Evolutionary conservation across 1,284 basidiomycete genomes (phyloP), one percentile per base, ranked within the genome.

Genomic region (Trichosporon asahii): DNA sequence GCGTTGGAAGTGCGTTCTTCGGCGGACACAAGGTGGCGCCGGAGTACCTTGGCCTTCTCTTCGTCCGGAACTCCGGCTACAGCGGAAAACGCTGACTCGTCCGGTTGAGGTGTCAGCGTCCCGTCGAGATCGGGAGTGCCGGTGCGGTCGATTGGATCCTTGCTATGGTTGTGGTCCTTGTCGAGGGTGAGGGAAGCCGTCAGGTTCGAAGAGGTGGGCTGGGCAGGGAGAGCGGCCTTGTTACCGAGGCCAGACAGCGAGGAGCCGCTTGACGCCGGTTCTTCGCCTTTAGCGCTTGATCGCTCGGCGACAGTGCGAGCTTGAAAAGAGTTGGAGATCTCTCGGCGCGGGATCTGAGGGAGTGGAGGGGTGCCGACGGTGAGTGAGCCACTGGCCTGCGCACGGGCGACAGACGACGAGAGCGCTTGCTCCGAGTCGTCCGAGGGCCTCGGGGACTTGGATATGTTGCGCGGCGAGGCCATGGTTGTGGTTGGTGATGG

Each of bases 31-130:
- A 97, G 85, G 83, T 96, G 94, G 66, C 89, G 87, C 63, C 90
- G 85, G 14, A 97, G 83, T 0, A 96, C 89, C 74, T 88, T 88
- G 1, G 90, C 90, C 84, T 94, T 96, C 78, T 95, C 92, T 75
- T 92, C 91, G 55, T 91, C 90, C 0, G 84, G 77, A 0, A 85
- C 74, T 27, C 83, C 83, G 8, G 77, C 80, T 1, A 83, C 66
- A 31, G 75, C 77, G 0, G 79, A 80, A 65, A 80, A 78, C 8
- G 72, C 72, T 2, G 76, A 78, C 37, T 79, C 80, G 29, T 74
- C 78, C 0, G 76, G 57, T 33, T 33, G 57, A 12, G 57, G 57
- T n/a, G 57, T 61, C 57, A 66, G 29, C 65, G 65, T 55, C 40
- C 49, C 44, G 21, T 55, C 31, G 29, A n/a, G 18, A 7, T 44